A percentile compares a stretch with the other conserved stretches of the same genome.
phyloP scores from a whole-genome alignment of 768 basidiomycete species.

The Pisolithus albus region DNA sequence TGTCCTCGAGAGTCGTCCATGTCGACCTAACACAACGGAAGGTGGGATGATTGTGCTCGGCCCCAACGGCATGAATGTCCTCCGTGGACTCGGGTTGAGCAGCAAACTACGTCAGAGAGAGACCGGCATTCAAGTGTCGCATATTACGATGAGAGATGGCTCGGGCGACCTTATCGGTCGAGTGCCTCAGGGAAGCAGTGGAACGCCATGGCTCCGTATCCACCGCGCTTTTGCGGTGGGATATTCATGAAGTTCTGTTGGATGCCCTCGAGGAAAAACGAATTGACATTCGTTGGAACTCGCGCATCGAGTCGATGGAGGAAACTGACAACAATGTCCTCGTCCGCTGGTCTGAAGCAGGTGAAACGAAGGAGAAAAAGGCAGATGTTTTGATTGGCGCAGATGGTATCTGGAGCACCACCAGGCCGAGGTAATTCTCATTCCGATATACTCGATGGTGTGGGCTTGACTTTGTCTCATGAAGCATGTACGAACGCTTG shows the following conservation, averaged over 20 bases:
- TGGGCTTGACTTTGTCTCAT: background rate
- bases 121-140: slow-evolving; percentile 14
- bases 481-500: slow-evolving; percentile 20
- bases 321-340: slow-evolving; percentile 19
- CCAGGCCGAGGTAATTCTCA: slow-evolving; percentile 15
- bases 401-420: slow-evolving; percentile 27
- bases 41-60: slow-evolving; percentile 24
- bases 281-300: slow-evolving; percentile 17
- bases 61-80: slow-evolving; percentile 24
- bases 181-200: slow-evolving; percentile 20
- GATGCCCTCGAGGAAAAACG: slow-evolving; percentile 18
- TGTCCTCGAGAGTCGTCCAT: slow-evolving; percentile 19
- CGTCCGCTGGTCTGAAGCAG: slow-evolving; percentile 21
- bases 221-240: slow-evolving; percentile 21
- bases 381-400: slow-evolving; percentile 27
- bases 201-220: slow-evolving; percentile 24
- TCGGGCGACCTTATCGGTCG: slow-evolving; percentile 17
- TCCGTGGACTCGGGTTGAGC: slow-evolving; percentile 22
- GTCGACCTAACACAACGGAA: slow-evolving; percentile 13
- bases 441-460: background rate
- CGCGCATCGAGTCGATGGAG: slow-evolving; percentile 18
- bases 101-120: slow-evolving; percentile 16
- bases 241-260: slow-evolving; percentile 26
- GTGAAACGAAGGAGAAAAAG: slow-evolving; percentile 14
- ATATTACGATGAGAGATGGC: slow-evolving; percentile 17